A percentile compares a stretch with the other conserved stretches of the same genome.
Evolutionary conservation across 495 filamentous ascomycete genomes (phyloP).

Genomic region (Tetracladium marchalianum): DNA sequence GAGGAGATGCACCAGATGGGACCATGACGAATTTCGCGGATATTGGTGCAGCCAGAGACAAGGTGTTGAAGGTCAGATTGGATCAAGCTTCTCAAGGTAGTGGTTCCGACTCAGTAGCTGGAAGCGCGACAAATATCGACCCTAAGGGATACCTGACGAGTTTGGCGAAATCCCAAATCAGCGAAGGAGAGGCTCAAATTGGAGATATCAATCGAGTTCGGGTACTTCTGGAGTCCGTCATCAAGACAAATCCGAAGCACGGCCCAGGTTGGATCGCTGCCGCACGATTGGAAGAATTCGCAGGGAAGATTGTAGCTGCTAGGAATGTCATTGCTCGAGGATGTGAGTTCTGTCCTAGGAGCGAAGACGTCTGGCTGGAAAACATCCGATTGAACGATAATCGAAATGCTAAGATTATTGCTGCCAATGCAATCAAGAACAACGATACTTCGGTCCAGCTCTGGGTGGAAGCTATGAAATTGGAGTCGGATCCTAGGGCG

Average conservation of each 20-base stretch:
- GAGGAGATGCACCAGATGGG: constrained; percentile 54
- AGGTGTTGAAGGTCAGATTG: constrained; percentile 81
- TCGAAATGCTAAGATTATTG: constrained; percentile 90
- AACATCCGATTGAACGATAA: constrained; percentile 86
- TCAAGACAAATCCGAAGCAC: constrained; percentile 89
- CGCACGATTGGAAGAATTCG: constrained; percentile 83
- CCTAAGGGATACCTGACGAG: constrained; percentile 93
- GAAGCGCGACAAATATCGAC: constrained; percentile 86
- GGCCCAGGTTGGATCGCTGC: constrained; percentile 96
- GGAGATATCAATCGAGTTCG: constrained; percentile 95
- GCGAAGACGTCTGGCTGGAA: constrained; percentile 91
- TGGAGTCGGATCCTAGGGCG: constrained; percentile 68
- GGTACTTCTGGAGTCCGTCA: constrained; percentile 85
- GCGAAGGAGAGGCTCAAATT: constrained; percentile 70
- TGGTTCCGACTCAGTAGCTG: constrained; percentile 57
- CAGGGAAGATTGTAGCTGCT: constrained; percentile 81
- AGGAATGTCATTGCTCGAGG: constrained; percentile 77
- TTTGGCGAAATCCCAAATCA: constrained; percentile 66
- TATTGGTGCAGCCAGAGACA: constrained; percentile 90
- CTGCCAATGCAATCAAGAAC: constrained; percentile 83
- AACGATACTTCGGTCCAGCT: constrained; percentile 82
- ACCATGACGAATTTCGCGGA: constrained; percentile 98
- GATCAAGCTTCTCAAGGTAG: constrained; percentile 76
- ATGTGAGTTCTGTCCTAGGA: constrained; percentile 83
- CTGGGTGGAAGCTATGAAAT: constrained; percentile 90